Conservation (phyloP, 805 yeast genomes). For the Metschnikowia dekortorum region DNA sequence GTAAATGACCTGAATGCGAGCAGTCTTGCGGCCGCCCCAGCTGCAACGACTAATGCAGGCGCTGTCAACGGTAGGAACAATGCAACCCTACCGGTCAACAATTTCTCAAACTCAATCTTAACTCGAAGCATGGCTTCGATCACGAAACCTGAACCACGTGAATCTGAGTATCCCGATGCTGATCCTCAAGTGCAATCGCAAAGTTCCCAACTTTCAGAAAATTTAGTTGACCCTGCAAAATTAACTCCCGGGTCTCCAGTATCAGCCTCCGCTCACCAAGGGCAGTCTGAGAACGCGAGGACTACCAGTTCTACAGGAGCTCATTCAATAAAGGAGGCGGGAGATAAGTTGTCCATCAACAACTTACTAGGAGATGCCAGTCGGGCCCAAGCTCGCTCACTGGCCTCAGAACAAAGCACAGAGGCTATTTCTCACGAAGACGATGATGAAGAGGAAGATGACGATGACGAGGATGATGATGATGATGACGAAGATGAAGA, state of each 20-base stretch:
- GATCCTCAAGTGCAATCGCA: not conserved
- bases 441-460: not conserved
- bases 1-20: not conserved
- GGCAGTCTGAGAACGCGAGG: not conserved
- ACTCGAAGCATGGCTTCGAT: not conserved
- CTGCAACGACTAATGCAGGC: not conserved
- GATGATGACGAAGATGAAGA: slow-evolving; percentile 4
- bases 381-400: not conserved
- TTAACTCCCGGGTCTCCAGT: not conserved
- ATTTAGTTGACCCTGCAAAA: not conserved
- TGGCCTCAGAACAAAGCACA: not conserved
- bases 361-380: not conserved
- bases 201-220: not conserved
- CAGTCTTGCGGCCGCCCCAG: not conserved
- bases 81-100: not conserved
- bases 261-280: not conserved
- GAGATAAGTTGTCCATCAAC: slow-evolving; percentile 1
- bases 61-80: not conserved
- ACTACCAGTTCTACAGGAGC: not conserved
- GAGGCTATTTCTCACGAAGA: not conserved
- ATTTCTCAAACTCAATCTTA: not conserved
- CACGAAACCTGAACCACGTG: not conserved
- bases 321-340: not conserved
- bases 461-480: slow-evolving; percentile 1
- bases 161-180: not conserved